A percentile compares a stretch with the other conserved stretches of the same genome.
phyloP scores from a whole-genome alignment of 1,139 yeast species.

The Kodamaea ohmeri region DNA sequence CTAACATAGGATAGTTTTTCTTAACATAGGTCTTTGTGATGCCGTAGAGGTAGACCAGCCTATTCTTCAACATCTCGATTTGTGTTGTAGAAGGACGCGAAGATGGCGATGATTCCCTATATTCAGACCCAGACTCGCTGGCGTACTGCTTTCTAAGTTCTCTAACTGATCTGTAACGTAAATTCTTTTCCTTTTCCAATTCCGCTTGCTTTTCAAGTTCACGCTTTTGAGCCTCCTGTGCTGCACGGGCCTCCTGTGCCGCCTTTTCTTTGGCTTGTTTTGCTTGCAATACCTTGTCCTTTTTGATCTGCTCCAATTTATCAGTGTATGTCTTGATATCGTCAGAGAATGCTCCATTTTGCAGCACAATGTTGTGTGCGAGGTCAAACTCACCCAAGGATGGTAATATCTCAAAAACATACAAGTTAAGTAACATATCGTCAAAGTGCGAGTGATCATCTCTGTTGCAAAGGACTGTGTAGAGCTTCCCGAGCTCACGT shows the following conservation, averaged over 20 bases:
- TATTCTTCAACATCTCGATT: slow-evolving; percentile 4
- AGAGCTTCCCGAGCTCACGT: slow-evolving; percentile 12
- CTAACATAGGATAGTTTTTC: slow-evolving; percentile 31
- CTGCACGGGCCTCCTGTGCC: slow-evolving; percentile 15
- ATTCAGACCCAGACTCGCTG: slow-evolving; percentile 7
- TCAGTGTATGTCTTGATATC: slow-evolving; percentile 14
- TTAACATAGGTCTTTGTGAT: slow-evolving; percentile 25
- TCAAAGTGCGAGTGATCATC: slow-evolving; percentile 5
- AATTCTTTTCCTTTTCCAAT: slow-evolving; percentile 25
- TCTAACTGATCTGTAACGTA: slow-evolving; percentile 31
- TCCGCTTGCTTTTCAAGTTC: slow-evolving; percentile 24
- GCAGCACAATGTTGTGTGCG: slow-evolving; percentile 27
- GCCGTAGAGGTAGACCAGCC: slow-evolving; percentile 15
- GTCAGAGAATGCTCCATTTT: slow-evolving; percentile 19
- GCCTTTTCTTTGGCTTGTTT: slow-evolving; percentile 19
- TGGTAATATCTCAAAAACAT: slow-evolving; percentile 38
- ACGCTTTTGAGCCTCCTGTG: slow-evolving; percentile 22
- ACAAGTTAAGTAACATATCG: slow-evolving; percentile 31
- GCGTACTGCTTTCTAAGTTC: slow-evolving; percentile 16
- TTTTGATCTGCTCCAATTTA: slow-evolving; percentile 21
- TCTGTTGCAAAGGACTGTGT: slow-evolving; percentile 11
- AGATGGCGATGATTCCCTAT: slow-evolving; percentile 2
- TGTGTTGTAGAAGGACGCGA: slow-evolving; percentile 3
- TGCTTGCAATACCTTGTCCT: slow-evolving; percentile 17
- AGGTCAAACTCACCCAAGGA: slow-evolving; percentile 26